Base-by-base conservation (phyloP, 192 early-diverging fungal species). In the Entomortierella beljakovae region DNA sequence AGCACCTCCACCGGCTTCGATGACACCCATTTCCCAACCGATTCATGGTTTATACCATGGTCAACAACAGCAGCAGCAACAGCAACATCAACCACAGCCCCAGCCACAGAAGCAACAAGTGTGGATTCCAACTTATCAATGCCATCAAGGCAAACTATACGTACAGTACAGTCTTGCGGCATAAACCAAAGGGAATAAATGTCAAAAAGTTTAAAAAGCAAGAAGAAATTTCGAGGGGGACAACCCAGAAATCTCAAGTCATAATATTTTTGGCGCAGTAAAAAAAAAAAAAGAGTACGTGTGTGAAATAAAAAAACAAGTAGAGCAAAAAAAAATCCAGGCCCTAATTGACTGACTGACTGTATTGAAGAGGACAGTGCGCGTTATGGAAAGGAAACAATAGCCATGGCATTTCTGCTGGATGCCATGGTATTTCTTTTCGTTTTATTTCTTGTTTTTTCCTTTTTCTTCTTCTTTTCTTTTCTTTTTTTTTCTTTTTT, bases 111-210 rank as follows among this genome's bases (percentile, higher is more conserved):
- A 69, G 66, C 74, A 77, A 37, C 74, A 77, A 28, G 55, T 77
- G 26, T 77, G 74, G 74, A 64, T 77, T 13, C 74, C 74, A 0
- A 64, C 69, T 52, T 77, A 77, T 26, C 74, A 77, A 29, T 63
- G 60, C 2, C 26, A 64, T 0, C 22, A 25, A 15, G 66, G 66
- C 52, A 77, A 69, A 32, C 58, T 56, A 2, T 77, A 77, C n/a
- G 74, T 77, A 0, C 66, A 77, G 26, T 77, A 77, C 25, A 23
- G 35, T 9, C 38, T 46, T 0, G 48, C 32, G 3, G 61, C 61
- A 22, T 63, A 22, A 63, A 6, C 5, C 10, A 3, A 26, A 53
- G 23, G 13, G 28, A 26, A 25, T 25, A n/a, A n/a, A 25, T 6
- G 37, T n/a, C n/a, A n/a, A n/a, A n/a, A n/a, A n/a, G n/a, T n/a